Conservation (phyloP, 1,139 yeast species). For the Geotrichum restrictum region DNA sequence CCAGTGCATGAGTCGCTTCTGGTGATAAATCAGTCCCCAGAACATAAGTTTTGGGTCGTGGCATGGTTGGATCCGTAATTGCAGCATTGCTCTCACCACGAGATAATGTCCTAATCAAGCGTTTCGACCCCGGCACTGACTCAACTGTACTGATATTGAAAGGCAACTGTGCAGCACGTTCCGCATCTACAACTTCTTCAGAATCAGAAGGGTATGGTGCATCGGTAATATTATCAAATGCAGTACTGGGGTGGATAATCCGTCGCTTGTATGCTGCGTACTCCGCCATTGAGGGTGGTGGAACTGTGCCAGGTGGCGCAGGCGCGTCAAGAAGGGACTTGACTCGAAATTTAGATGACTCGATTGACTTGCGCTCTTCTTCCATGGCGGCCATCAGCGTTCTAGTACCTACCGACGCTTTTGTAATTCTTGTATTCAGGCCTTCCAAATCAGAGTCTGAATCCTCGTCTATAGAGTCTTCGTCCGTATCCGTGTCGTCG, state of each 20-base stretch:
- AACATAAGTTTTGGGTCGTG: conserved; percentile 64
- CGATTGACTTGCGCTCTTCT: conserved; percentile 32
- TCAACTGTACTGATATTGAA: conserved; percentile 61
- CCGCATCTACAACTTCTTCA: conserved; percentile 64
- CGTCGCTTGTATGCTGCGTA: conserved; percentile 45
- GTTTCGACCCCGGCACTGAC: conserved; percentile 47
- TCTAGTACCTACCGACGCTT: conserved; percentile 41
- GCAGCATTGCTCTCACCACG: conserved; percentile 61
- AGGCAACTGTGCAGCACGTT: conserved; percentile 58
- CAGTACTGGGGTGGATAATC: conserved; percentile 43
- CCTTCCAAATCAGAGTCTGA: conserved; percentile 23
- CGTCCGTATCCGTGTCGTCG: conserved; percentile 56
- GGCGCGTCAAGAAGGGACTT: conserved; percentile 40
- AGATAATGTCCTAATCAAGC: conserved; percentile 65
- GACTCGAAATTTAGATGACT: conserved; percentile 35
- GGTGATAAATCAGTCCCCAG: conserved; percentile 80
- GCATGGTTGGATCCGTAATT: conserved; percentile 44
- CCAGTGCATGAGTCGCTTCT: conserved; percentile 80
- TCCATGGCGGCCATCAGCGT: conserved; percentile 38
- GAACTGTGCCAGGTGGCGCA: conserved; percentile 38
- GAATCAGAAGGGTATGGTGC: conserved; percentile 69
- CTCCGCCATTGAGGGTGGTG: conserved; percentile 53
- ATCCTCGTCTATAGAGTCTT: conserved; percentile 48
- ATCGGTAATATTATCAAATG: conserved; percentile 34
- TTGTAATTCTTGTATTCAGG: conserved; percentile 20